Evolutionary conservation across 345 rosid genomes (phyloP), one percentile per base, ranked within the genome.

Genomic region (Eucalyptus cloeziana): DNA sequence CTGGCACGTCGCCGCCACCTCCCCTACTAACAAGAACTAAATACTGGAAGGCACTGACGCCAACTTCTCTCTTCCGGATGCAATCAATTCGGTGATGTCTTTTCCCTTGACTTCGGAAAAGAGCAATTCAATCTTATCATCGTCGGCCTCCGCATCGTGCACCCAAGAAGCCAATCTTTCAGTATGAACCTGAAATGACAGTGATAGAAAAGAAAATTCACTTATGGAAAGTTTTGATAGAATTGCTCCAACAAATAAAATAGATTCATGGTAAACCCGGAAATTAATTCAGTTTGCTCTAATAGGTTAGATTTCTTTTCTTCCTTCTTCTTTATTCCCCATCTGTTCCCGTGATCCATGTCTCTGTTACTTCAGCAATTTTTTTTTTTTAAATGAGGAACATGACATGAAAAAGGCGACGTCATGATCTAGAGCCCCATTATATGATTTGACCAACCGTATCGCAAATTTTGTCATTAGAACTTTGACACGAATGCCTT

Each of bases 11-110:
- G 1, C 90, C 90, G 79, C 93, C 94, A 21, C 88, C 92, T 12
- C 89, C 94, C 2, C 92, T 92, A 17, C 92, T 94, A 56, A 93
- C 76, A 22, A 93, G 91, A 51, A 86, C 91, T 96, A 88, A 49
- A 96, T 96, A 27, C 96, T 95, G 2, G 91, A 89, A 7, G 98
- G 98, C 0, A 96, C 96, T 3, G 96, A 94, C 52, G 98, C 96
- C 88, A 95, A 86, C 93, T 97, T 97, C 93, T 96, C 98, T 93
- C 96, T 91, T 31, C 99, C 98, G 16, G 96, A 88, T 37, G 97
- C 99, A 94, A 97, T 92, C 50, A 96, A 89, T 89, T 97, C 99
- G 4, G 97, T 91, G 79, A 95, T 86, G 64, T 97, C 99, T 89
- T 94, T 95, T 2, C 97, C 98, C 58, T 91, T 91, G 7, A 96